Evolutionary conservation across 1,284 basidiomycete species (phyloP).

Genomic region (Cystobasidium slooffiae): DNA sequence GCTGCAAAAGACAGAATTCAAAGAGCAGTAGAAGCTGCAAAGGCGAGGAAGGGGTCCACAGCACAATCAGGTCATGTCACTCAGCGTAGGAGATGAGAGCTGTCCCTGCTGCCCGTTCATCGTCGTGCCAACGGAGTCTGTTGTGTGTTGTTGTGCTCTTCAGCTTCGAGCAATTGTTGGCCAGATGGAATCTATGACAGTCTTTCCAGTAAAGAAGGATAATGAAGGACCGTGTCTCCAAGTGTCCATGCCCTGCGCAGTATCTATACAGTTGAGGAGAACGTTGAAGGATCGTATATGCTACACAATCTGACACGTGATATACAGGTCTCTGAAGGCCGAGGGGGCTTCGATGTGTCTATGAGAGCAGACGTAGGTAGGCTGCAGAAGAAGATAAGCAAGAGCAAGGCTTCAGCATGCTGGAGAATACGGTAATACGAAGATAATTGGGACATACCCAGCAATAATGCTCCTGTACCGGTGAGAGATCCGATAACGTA

Average conservation of each 20-base stretch:
- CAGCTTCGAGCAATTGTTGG: no score
- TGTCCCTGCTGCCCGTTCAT: no score
- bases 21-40: constrained; percentile 31
- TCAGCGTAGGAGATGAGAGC: neutral
- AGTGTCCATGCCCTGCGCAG: no score
- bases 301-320: neutral
- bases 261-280: no score
- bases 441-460: constrained; percentile 29
- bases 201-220: no score
- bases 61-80: neutral
- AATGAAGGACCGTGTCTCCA: no score
- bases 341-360: neutral
- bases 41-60: neutral
- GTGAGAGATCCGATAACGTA: constrained; percentile 52
- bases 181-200: no score
- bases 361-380: constrained; percentile 23
- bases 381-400: neutral
- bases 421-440: neutral
- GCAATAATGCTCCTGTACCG: constrained; percentile 51
- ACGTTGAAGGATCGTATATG: neutral
- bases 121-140: no score
- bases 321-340: neutral
- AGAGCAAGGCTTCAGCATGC: no score
- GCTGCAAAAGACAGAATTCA: constrained; percentile 38
- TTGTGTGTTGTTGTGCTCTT: neutral